A percentile compares a stretch with the other conserved stretches of the same genome.
phyloP scores from a whole-genome alignment of 495 filamentous ascomycete species.

The Neurospora sp. region DNA sequence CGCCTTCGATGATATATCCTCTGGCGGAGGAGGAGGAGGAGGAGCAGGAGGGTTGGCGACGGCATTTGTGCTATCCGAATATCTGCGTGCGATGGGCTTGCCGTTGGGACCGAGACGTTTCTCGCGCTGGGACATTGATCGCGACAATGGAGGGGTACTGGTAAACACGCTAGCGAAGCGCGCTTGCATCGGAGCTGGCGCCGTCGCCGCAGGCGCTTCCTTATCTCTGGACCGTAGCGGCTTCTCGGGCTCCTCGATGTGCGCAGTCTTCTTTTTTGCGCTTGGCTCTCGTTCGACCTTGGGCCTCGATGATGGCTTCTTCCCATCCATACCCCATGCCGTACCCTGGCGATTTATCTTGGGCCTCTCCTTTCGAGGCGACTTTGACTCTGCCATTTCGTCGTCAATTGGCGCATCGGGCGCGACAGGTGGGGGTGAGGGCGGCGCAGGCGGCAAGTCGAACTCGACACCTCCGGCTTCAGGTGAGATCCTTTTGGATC shows the following conservation, averaged over 20 bases:
- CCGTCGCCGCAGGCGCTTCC: conserved; percentile 28
- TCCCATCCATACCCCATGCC: conserved; percentile 33
- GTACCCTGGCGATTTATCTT: conserved; percentile 35
- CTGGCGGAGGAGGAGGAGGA: conserved; percentile 29
- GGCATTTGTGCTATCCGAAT: conserved; percentile 36
- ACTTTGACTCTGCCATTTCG: conserved; percentile 24
- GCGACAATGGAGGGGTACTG: conserved; percentile 40
- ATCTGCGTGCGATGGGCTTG: conserved; percentile 37
- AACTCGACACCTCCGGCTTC: conserved; percentile 18
- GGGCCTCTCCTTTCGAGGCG: conserved; percentile 35
- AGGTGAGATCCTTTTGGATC: conserved; percentile 16
- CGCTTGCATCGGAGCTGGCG: conserved; percentile 15
- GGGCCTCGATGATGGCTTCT: conserved; percentile 28
- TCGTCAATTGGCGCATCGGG: conserved; percentile 26
- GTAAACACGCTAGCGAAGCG: conserved; percentile 41
- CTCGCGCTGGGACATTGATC: conserved; percentile 41
- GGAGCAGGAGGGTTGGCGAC: conserved; percentile 22
- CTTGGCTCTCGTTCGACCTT: conserved; percentile 25
- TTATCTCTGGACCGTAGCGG: conserved; percentile 28
- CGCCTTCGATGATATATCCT: conserved; percentile 43
- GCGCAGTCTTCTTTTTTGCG: conserved; percentile 22
- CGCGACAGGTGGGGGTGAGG: conserved; percentile 32
- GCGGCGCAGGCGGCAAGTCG: conserved; percentile 19
- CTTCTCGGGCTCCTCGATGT: conserved; percentile 28
- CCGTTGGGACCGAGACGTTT: conserved; percentile 27